Conservation (phyloP, 2,329 filamentous ascomycete species). For the Paraconiothyrium brasiliense region DNA sequence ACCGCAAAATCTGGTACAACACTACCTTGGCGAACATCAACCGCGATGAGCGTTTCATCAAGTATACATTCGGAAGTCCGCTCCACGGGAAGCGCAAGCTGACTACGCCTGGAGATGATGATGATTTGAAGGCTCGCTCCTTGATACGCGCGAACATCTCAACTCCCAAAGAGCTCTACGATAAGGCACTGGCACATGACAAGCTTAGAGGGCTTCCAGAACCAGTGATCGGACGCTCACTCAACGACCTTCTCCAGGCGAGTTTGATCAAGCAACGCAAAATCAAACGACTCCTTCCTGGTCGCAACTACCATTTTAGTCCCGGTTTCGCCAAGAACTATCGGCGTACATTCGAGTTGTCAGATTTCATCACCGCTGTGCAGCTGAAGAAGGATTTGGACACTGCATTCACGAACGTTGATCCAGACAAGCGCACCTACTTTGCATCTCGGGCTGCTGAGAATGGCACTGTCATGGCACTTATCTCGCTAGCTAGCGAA, state of each 20-base stretch:
- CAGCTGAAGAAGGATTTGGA: constrained; percentile 70
- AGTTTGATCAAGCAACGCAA: constrained; percentile 70
- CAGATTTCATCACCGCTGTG: constrained; percentile 61
- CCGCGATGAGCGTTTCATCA: constrained; percentile 37
- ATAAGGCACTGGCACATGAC: constrained; percentile 49
- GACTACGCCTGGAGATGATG: constrained; percentile 17
- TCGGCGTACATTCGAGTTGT: constrained; percentile 60
- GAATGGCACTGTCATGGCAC: constrained; percentile 73
- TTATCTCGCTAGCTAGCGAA: constrained; percentile 71
- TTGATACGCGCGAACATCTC: constrained; percentile 58
- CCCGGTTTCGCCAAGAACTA: constrained; percentile 67
- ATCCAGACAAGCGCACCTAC: constrained; percentile 42
- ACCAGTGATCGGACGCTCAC: constrained; percentile 55
- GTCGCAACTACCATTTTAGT: constrained; percentile 70
- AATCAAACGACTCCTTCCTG: constrained; percentile 63
- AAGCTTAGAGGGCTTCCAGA: constrained; percentile 51
- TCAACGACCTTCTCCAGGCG: constrained; percentile 62
- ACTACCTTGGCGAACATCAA: constrained; percentile 33
- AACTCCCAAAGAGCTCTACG: constrained; percentile 53
- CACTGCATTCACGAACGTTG: constrained; percentile 54
- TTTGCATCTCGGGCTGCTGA: constrained; percentile 65
- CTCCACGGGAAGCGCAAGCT: constrained; percentile 26
- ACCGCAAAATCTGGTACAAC: constrained; percentile 39
- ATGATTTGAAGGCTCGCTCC: constrained; percentile 48
- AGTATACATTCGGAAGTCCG: constrained; percentile 35